Evolutionary conservation across 331 rosid genomes (phyloP).

Genomic region (Acacia concinna): DNA sequence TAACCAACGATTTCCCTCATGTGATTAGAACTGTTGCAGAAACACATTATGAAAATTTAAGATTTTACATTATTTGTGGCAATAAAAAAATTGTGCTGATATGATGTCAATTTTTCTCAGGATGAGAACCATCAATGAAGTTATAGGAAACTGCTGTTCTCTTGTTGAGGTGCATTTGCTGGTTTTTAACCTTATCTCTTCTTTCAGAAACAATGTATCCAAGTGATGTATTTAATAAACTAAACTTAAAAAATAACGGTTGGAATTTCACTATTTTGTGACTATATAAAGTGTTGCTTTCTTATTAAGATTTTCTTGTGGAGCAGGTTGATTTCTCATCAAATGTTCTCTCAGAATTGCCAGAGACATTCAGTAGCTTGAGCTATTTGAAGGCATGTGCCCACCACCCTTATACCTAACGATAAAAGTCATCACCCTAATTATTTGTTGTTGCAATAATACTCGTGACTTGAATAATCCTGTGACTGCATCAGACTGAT

Average conservation of each 20-base stretch:
- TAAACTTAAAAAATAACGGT: constrained; percentile 4
- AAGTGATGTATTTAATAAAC: constrained; percentile 12
- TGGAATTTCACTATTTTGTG: not conserved
- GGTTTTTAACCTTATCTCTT: constrained; percentile 4
- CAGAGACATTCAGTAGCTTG: constrained; percentile 68
- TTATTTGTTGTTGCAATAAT: not conserved
- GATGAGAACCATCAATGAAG: constrained; percentile 54
- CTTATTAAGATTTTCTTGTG: constrained; percentile 18
- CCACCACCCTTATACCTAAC: not conserved
- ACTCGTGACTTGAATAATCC: not conserved
- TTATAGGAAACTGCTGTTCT: constrained; percentile 67
- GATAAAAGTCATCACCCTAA: not conserved
- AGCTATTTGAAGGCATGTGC: constrained; percentile 66
- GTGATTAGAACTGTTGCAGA: not conserved
- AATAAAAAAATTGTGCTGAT: not conserved
- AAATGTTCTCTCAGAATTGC: constrained; percentile 73
- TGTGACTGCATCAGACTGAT: not conserved
- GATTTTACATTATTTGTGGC: not conserved
- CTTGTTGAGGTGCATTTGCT: constrained; percentile 68
- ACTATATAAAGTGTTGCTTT: not conserved
- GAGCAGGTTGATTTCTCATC: constrained; percentile 81
- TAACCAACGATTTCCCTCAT: constrained; percentile 1
- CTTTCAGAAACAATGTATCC: not conserved
- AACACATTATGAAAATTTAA: constrained; percentile 4
- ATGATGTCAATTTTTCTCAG: constrained; percentile 43